phyloP scores from a whole-genome alignment of 305 asterid species.

The Rubia tinctorum region DNA sequence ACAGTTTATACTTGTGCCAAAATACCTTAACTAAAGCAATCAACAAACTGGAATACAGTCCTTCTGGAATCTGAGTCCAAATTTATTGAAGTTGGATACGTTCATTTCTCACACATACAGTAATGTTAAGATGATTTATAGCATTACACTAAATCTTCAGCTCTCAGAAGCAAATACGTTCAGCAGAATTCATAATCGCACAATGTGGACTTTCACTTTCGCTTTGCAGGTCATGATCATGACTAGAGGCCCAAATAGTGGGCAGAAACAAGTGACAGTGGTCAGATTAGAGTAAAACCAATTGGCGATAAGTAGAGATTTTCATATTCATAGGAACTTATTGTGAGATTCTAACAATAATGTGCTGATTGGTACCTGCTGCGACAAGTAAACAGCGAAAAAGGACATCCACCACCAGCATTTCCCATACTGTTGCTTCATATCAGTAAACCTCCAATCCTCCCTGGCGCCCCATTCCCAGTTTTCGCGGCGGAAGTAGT shows the following conservation, averaged over 20 bases:
- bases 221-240: too few species aligned
- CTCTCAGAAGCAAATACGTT: not conserved
- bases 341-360: not conserved
- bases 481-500: conserved; percentile 90
- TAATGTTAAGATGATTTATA: not conserved
- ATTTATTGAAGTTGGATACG: not conserved
- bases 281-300: too few species aligned
- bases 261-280: too few species aligned
- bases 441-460: conserved; percentile 87
- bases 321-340: too few species aligned
- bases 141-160: not conserved
- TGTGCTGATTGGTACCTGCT: conserved; percentile 51
- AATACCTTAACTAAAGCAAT: not conserved
- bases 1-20: not conserved
- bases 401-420: conserved; percentile 96
- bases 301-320: too few species aligned
- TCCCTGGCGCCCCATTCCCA: conserved; percentile 97
- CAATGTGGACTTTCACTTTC: too few species aligned
- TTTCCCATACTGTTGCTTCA: conserved; percentile 58
- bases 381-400: conserved; percentile 70
- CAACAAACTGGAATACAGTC: not conserved
- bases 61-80: not conserved
- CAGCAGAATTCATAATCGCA: too few species aligned
- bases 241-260: too few species aligned
- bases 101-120: not conserved